A percentile compares a stretch with the other conserved stretches of the same genome.
phyloP scores from a whole-genome alignment of 352 stramenopile species.

The Pythium plurisporium region DNA sequence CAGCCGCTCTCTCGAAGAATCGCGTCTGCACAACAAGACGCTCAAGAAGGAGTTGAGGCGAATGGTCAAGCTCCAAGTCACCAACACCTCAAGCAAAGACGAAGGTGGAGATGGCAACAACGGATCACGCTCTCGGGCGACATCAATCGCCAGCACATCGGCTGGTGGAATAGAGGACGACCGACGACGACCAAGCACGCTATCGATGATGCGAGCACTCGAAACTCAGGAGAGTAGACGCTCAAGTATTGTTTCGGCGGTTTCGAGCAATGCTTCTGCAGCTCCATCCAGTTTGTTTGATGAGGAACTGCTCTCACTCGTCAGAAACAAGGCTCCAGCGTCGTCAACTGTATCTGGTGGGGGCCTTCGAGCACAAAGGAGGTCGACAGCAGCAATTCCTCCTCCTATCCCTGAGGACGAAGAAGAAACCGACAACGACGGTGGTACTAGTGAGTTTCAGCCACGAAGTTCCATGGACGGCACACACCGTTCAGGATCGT shows the following conservation, averaged over 20 bases:
- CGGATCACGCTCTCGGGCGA: neutral
- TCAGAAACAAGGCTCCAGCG: constrained; percentile 33
- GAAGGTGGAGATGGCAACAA: neutral
- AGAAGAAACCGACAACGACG: constrained; percentile 17
- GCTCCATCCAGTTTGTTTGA: constrained; percentile 28
- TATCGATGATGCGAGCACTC: constrained; percentile 63
- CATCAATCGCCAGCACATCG: constrained; percentile 21
- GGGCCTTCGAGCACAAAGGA: neutral
- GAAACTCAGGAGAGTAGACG: constrained; percentile 24
- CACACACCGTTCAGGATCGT: neutral
- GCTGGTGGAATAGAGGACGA: constrained; percentile 1
- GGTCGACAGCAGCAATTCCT: constrained; percentile 7
- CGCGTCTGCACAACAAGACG: constrained; percentile 67
- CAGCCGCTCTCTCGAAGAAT: constrained; percentile 63
- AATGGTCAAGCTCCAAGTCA: constrained; percentile 62
- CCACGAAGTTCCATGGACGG: neutral
- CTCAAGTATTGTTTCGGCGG: constrained; percentile 21
- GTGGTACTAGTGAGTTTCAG: neutral
- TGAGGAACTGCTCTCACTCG: constrained; percentile 46
- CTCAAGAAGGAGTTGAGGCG: constrained; percentile 78
- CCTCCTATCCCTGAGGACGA: constrained; percentile 34
- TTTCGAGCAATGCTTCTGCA: constrained; percentile 13
- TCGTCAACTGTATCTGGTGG: neutral
- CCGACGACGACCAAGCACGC: constrained; percentile 35
- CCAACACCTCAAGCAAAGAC: constrained; percentile 20